Evolutionary conservation across 805 yeast genomes (phyloP).

Genomic region (Ogataea populi-albae): DNA sequence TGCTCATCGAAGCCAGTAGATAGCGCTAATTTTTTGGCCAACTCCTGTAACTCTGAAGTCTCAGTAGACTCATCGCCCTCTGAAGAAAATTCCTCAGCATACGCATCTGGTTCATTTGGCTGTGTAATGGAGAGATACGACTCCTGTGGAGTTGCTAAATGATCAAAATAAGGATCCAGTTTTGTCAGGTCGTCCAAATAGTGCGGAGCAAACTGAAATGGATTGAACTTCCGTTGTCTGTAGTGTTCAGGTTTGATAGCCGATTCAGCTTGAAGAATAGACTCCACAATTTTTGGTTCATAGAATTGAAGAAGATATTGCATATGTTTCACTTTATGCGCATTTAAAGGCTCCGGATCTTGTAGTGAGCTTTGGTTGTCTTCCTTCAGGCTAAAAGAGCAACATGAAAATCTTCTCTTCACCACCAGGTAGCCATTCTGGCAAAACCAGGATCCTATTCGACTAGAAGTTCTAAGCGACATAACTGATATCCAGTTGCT

Average conservation of each 20-base stretch:
- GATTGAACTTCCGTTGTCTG: conserved; percentile 39
- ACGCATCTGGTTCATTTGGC: conserved; percentile 24
- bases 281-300: conserved; percentile 74
- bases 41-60: conserved; percentile 30
- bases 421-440: no score
- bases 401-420: no score
- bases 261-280: conserved; percentile 79
- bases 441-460: no score
- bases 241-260: conserved; percentile 65
- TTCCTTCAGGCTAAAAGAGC: no score
- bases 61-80: conserved; percentile 21
- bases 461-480: no score
- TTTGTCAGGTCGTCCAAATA: conserved; percentile 67
- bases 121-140: conserved; percentile 25
- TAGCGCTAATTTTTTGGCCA: conserved; percentile 53
- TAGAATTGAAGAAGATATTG: conserved; percentile 69
- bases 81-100: conserved; percentile 21
- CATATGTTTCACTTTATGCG: conserved; percentile 40
- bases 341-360: conserved; percentile 16
- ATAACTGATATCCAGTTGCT: no score
- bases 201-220: conserved; percentile 63
- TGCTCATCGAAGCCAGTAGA: conserved; percentile 65
- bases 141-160: conserved; percentile 30
- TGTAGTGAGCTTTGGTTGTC: no score
- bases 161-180: conserved; percentile 77